A percentile compares a stretch with the other conserved stretches of the same genome.
phyloP scores from a whole-genome alignment of 495 filamentous ascomycete genomes.

The Cercophora sp. region DNA sequence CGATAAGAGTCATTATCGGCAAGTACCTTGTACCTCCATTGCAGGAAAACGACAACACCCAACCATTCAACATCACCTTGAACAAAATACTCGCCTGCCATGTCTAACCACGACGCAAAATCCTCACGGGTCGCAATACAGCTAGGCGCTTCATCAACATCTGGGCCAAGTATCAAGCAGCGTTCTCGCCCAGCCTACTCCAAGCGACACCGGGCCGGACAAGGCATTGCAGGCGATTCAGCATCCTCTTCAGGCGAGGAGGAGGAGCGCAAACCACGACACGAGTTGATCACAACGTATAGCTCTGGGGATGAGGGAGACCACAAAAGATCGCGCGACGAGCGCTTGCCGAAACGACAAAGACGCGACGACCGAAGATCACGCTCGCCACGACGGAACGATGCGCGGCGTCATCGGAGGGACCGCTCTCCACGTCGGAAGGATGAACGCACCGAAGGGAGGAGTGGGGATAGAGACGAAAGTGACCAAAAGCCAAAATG shows the following conservation, averaged over 20 bases:
- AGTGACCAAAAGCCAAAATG: constrained; percentile 39
- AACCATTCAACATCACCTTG: too few relatives aligned
- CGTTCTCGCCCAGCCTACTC: constrained; percentile 31
- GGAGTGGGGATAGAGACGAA: constrained; percentile 23
- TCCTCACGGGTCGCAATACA: constrained; percentile 37
- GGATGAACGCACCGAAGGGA: background rate
- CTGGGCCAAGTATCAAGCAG: constrained; percentile 20
- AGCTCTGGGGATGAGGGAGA: background rate
- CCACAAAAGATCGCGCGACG: background rate
- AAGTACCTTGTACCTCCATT: too few relatives aligned
- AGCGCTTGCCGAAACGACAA: background rate
- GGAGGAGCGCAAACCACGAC: constrained; percentile 18
- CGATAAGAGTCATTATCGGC: too few relatives aligned
- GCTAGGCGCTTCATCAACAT: constrained; percentile 26
- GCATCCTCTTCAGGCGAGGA: constrained; percentile 31
- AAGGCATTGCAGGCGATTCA: too few relatives aligned
- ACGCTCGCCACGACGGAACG: background rate
- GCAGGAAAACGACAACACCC: too few relatives aligned
- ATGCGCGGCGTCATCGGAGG: too few relatives aligned
- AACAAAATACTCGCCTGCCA: too few relatives aligned
- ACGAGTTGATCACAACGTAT: constrained; percentile 37
- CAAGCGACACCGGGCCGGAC: constrained; percentile 36
- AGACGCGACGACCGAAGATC: background rate
- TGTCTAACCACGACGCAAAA: constrained; percentile 18
- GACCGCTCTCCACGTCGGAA: too few relatives aligned